These are phyloP conservation scores for Umbellularia californica DNA, from an alignment of 164 flowering plant species.

Conservation along the genomic window DNA sequence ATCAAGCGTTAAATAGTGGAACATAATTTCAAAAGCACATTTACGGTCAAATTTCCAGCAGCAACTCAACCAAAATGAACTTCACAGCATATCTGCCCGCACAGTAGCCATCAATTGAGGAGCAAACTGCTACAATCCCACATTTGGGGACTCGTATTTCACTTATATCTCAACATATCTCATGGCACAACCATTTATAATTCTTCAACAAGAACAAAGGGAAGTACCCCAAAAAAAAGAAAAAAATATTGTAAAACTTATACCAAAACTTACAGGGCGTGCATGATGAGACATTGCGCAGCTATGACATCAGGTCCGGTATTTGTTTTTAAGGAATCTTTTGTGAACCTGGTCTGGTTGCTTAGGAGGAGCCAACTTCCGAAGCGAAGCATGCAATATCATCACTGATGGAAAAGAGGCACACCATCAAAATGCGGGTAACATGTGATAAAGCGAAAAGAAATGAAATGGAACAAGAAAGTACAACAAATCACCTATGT, in stretches of 20 bases:
- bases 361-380: slow-evolving; percentile 62
- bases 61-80: too few species aligned
- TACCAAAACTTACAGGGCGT: not conserved
- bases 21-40: too few species aligned
- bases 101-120: not conserved
- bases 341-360: slow-evolving; percentile 20
- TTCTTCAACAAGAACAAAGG: not conserved
- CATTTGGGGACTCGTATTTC: not conserved
- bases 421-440: not conserved
- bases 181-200: not conserved
- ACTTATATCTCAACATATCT: not conserved
- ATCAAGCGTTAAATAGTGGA: too few species aligned
- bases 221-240: not conserved
- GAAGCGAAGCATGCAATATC: slow-evolving; percentile 56
- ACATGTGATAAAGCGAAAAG: not conserved
- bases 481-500: slow-evolving; percentile 42
- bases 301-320: slow-evolving; percentile 8
- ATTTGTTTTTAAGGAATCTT: slow-evolving; percentile 18
- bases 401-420: slow-evolving; percentile 27
- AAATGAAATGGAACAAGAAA: not conserved
- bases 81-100: not conserved
- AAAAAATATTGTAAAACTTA: too few species aligned
- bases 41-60: too few species aligned
- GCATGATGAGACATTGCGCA: not conserved
- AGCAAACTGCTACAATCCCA: not conserved